Evolutionary conservation across 2,329 filamentous ascomycete genomes (phyloP).

Genomic region (Sarocladium oryzae): DNA sequence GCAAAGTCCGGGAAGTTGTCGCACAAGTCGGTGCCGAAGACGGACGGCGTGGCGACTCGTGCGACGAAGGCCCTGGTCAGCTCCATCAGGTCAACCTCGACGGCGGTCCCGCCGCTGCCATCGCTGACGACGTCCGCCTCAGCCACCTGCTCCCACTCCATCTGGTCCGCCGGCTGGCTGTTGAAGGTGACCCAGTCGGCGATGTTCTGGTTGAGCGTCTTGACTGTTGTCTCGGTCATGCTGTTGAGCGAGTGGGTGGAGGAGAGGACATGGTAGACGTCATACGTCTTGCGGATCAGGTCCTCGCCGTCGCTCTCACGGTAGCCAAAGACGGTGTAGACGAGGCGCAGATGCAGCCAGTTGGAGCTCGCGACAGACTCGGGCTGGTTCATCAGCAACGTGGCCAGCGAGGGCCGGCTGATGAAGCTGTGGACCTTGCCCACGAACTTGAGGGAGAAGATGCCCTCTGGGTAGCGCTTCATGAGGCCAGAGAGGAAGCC

Average conservation of each 20-base stretch:
- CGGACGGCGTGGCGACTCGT: constrained; percentile 24
- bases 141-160: constrained; percentile 30
- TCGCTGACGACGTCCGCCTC: constrained; percentile 24
- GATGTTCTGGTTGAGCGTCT: constrained; percentile 22
- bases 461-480: constrained; percentile 25
- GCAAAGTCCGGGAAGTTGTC: constrained; percentile 33
- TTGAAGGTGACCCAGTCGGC: constrained; percentile 33
- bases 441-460: constrained; percentile 28
- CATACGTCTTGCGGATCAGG: neutral
- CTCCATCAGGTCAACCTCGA: constrained; percentile 27
- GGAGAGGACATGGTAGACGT: neutral
- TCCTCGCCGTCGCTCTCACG: constrained; percentile 15
- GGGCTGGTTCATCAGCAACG: constrained; percentile 23
- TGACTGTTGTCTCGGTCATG: constrained; percentile 12
- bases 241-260: constrained; percentile 13
- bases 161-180: constrained; percentile 28
- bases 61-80: constrained; percentile 30
- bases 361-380: constrained; percentile 20
- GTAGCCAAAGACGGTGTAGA: constrained; percentile 27
- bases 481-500: constrained; percentile 24
- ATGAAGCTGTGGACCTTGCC: constrained; percentile 27
- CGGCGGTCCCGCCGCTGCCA: constrained; percentile 18
- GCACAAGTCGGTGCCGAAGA: constrained; percentile 35
- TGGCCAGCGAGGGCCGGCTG: constrained; percentile 23
- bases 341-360: constrained; percentile 18